phyloP scores from a whole-genome alignment of 1,139 yeast genomes.

The Saccharomyces hybrid region DNA sequence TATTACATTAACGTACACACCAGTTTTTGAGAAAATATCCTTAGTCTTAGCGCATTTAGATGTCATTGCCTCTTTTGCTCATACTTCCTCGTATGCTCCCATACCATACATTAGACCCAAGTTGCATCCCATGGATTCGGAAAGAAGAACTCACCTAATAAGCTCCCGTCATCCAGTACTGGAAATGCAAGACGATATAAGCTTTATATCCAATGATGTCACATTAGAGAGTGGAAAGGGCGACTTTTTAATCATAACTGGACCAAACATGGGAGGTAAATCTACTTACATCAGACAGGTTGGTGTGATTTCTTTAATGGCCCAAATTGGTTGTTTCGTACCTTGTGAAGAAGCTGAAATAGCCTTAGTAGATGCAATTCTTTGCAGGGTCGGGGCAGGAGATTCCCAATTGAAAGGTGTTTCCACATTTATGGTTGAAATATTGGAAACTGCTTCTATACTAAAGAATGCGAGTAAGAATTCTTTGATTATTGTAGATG shows the following conservation, averaged over 20 bases:
- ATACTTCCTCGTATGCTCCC: conserved; percentile 77
- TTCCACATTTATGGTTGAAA: conserved; percentile 96
- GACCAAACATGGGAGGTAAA: conserved; percentile 99
- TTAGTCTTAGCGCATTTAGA: conserved; percentile 66
- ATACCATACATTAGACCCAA: conserved; percentile 71
- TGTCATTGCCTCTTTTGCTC: conserved; percentile 79
- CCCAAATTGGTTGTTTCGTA: conserved; percentile 87
- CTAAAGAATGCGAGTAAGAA: conserved; percentile 77
- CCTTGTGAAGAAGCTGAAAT: conserved; percentile 72
- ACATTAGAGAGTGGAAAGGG: conserved; percentile 42
- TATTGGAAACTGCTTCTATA: conserved; percentile 92
- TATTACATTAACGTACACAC: conserved; percentile 73
- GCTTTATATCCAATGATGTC: conserved; percentile 84
- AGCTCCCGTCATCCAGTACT: conserved; percentile 91
- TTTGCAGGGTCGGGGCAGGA: conserved; percentile 98
- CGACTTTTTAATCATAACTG: conserved; percentile 81
- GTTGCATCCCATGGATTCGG: conserved; percentile 46
- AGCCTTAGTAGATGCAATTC: conserved; percentile 79
- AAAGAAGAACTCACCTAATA: conserved; percentile 49
- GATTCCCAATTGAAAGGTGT: conserved; percentile 95
- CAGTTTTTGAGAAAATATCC: conserved; percentile 64
- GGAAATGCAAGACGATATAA: conserved; percentile 83
- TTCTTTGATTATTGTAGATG: conserved; percentile 87
- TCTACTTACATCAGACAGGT: conserved; percentile 89
- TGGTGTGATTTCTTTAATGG: conserved; percentile 83